These are phyloP conservation scores for Aspergillus fijiensis DNA, from an alignment of 2,329 filamentous ascomycete genomes.

Conservation along the genomic window DNA sequence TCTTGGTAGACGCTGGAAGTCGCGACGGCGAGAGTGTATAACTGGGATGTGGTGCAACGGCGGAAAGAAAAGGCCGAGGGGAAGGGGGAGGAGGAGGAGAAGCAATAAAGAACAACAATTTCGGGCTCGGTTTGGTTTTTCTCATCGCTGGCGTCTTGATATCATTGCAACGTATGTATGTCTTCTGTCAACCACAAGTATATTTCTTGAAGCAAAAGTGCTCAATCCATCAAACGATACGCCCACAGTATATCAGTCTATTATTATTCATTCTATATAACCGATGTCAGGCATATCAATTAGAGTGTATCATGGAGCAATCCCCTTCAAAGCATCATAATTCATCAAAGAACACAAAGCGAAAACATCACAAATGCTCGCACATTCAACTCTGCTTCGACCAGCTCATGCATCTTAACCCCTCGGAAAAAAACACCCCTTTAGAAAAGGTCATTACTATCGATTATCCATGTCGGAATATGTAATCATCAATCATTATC, in stretches of 20 bases:
- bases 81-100: slow-evolving; percentile 51
- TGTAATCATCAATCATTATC: slow-evolving; percentile 15
- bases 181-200: background rate
- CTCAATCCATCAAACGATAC: background rate
- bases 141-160: background rate
- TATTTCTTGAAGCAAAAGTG: too few species aligned
- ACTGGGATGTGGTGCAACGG: slow-evolving; percentile 97
- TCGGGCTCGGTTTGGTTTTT: background rate
- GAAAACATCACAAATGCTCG: background rate
- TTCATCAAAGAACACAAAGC: background rate
- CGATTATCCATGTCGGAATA: background rate
- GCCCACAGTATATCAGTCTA: slow-evolving; percentile 8
- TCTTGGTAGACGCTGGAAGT: slow-evolving; percentile 89
- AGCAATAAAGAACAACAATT: slow-evolving; percentile 7
- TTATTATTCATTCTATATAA: background rate
- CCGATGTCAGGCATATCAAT: background rate
- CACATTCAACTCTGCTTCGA: background rate
- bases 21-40: slow-evolving; percentile 94
- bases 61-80: slow-evolving; percentile 75
- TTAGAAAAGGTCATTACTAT: background rate
- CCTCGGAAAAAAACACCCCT: background rate
- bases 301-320: slow-evolving; percentile 2
- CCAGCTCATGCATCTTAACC: slow-evolving; percentile 4
- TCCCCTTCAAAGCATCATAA: background rate
- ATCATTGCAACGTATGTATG: background rate